Evolutionary conservation across 2,329 filamentous ascomycete species (phyloP), one percentile per base, ranked within the genome.

Genomic region (Bimuria novae-zelandiae): DNA sequence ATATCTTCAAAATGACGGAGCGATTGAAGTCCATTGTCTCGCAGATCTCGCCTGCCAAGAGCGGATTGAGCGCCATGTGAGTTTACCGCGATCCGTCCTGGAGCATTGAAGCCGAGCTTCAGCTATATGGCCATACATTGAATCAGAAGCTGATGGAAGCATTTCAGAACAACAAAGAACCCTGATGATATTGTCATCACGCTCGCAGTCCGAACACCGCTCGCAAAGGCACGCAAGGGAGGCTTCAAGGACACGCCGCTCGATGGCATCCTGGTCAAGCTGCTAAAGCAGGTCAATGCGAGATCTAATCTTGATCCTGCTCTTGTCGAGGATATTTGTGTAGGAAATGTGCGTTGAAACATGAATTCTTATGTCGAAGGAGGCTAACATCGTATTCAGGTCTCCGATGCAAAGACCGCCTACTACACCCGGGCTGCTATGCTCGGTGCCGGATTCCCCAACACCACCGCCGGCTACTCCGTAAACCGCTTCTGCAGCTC

Each of bases 401-500:
- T 97, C 73, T 89, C 84, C 52, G 91, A 96, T 66, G 80, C 80
- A 63, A 93, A 94, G 76, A 90, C 92, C 51, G 86, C 93, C 52
- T 97, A 97, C 84, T 93, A 95, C 75, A 80, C 89, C 69, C 93
- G 94, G 65, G 91, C 92, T 47, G 91, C 94, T 40, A 83, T 89
- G 58, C 88, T 97, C 57, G 90, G 91, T 42, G 94, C 94, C 52
- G 94, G 94, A 64, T 96, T 94, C 80, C 92, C 94, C 63, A 92
- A 94, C 79, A 97, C 93, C 6, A 83, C 90, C 43, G 84, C 86
- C 60, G 90, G 89, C 59, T 92, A 84, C 37, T 87, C 89, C 37
- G 82, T 96, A 53, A 97, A 97, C 82, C 89, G 94, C 57, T 97
- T 99, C 86, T 99, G 94, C 83, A 95, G 91, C 32, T 97, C 92